Conservation (phyloP, 2,329 filamentous ascomycete genomes). For the Calycina marina region DNA sequence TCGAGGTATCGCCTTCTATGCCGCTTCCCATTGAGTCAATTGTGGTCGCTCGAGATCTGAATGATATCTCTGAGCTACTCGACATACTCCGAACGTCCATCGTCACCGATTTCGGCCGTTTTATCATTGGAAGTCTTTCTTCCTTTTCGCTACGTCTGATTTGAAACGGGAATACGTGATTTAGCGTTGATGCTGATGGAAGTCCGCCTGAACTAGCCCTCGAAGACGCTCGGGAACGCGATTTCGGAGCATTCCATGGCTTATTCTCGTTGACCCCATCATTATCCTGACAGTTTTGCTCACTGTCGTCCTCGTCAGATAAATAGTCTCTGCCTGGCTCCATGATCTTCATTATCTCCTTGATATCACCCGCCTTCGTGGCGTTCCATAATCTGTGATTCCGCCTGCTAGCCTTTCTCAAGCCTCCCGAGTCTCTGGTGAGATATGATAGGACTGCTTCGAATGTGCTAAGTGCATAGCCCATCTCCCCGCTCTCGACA, state of each 20-base stretch:
- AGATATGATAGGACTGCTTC: constrained; percentile 89
- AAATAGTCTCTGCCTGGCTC: constrained; percentile 41
- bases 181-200: constrained; percentile 30
- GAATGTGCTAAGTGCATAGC: constrained; percentile 89
- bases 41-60: constrained; percentile 65
- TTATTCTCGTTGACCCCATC: constrained; percentile 30
- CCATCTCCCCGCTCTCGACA: constrained; percentile 89
- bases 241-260: constrained; percentile 16
- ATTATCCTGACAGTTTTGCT: constrained; percentile 27
- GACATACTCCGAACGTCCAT: constrained; percentile 86
- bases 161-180: constrained; percentile 89
- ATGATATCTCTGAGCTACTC: constrained; percentile 71
- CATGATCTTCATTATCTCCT: constrained; percentile 63
- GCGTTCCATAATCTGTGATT: constrained; percentile 86
- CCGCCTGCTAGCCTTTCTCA: constrained; percentile 71
- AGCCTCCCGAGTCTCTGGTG: constrained; percentile 61
- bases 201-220: constrained; percentile 8
- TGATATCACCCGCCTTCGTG: constrained; percentile 59
- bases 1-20: constrained; percentile 74
- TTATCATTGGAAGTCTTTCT: constrained; percentile 21
- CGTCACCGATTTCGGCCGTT: constrained; percentile 46
- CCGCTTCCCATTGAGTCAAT: constrained; percentile 58
- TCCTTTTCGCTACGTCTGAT: constrained; percentile 32
- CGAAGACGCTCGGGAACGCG: constrained; percentile 14
- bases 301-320: constrained; percentile 17